Evolutionary conservation across 108 stramenopile species (phyloP).

Genomic region (Nannochloropsis granulata): DNA sequence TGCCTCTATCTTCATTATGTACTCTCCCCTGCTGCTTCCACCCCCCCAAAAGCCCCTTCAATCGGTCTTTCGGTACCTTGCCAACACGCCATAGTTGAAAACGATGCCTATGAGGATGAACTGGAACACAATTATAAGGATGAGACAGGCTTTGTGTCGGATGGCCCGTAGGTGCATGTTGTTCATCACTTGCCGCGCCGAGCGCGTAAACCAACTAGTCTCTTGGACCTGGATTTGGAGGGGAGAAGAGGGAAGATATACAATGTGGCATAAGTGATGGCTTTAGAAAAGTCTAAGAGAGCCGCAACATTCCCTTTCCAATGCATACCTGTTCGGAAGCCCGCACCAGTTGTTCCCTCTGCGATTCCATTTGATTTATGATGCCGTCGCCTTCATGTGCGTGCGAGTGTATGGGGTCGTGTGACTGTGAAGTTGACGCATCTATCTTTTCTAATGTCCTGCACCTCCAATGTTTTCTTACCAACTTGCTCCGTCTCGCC

Average conservation of each 20-base stretch:
- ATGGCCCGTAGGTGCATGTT: not conserved
- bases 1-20: too few relatives aligned
- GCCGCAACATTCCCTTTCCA: not conserved
- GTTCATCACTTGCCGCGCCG: not conserved
- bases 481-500: not conserved
- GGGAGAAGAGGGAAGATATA: not conserved
- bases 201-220: not conserved
- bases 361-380: not conserved
- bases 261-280: not conserved
- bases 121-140: not conserved
- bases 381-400: not conserved
- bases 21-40: too few relatives aligned
- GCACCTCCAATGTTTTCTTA: not conserved
- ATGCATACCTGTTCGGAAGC: not conserved
- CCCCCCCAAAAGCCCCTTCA: too few relatives aligned
- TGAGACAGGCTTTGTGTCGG: not conserved
- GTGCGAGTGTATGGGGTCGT: not conserved
- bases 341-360: not conserved
- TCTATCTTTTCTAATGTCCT: not conserved
- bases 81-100: not conserved
- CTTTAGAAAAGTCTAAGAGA: not conserved
- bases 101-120: not conserved
- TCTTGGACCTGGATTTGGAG: not conserved
- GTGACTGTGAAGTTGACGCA: not conserved
- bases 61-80: not conserved